Conservation (phyloP, 352 stramenopile genomes). For the Phytopythium litorale region DNA sequence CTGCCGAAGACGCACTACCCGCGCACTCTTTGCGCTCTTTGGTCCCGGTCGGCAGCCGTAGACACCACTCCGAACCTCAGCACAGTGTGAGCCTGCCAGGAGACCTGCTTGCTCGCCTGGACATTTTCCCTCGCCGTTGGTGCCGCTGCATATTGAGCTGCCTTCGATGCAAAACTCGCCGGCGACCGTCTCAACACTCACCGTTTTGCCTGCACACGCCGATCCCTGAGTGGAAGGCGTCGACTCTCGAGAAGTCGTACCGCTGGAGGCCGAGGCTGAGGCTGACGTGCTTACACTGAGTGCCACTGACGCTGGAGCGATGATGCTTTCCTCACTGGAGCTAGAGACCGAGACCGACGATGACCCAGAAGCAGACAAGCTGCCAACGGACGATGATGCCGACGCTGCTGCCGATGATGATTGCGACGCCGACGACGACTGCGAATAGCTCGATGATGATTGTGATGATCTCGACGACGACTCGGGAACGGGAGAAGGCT, state of each 20-base stretch:
- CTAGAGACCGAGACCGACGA: neutral
- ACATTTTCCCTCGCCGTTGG: constrained; percentile 20
- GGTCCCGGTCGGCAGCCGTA: constrained; percentile 24
- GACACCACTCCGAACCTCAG: constrained; percentile 9
- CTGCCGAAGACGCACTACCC: neutral
- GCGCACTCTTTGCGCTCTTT: neutral
- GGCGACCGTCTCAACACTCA: constrained; percentile 34
- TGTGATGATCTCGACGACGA: constrained; percentile 2
- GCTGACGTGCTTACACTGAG: neutral
- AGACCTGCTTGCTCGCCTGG: constrained; percentile 25
- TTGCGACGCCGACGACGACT: neutral
- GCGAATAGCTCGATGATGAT: neutral
- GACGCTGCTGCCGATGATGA: constrained; percentile 6
- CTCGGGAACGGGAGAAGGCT: neutral
- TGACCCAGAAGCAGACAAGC: neutral
- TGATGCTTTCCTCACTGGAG: neutral
- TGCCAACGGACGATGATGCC: neutral
- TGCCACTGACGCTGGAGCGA: neutral
- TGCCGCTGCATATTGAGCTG: constrained; percentile 15
- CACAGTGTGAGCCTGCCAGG: constrained; percentile 32
- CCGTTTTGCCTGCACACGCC: constrained; percentile 8
- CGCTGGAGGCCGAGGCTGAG: neutral
- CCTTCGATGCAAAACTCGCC: constrained; percentile 31
- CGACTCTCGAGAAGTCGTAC: neutral
- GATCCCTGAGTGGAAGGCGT: neutral